Percentiles rank a stretch among this genome's conserved stretches.
phyloP scores from a whole-genome alignment of 75 land plant genomes.

The Picea glauca region DNA sequence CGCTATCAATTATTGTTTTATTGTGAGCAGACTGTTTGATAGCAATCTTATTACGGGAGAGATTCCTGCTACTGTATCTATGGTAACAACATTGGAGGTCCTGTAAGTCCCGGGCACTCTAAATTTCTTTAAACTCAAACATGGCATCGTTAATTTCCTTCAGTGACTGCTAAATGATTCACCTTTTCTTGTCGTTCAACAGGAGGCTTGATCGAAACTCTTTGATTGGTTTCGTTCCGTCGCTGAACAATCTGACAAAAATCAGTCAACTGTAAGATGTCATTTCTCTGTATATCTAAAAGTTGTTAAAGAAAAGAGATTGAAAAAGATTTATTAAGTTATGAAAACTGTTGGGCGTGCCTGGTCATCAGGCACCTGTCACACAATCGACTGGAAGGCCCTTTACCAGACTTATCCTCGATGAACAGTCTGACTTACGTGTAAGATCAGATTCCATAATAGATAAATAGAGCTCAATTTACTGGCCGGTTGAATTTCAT shows the following conservation, averaged over 20 bases:
- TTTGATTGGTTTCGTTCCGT: constrained; percentile 44
- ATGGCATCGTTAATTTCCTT: neutral
- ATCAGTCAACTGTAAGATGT: constrained; percentile 56
- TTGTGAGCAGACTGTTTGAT: constrained; percentile 57
- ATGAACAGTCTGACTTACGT: constrained; percentile 22
- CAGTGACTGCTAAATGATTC: neutral
- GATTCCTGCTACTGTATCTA: constrained; percentile 58
- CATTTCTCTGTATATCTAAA: neutral
- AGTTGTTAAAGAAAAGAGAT: neutral
- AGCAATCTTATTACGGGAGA: constrained; percentile 62
- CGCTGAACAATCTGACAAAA: constrained; percentile 45
- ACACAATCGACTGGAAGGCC: constrained; percentile 51
- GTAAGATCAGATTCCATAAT: constrained; percentile 12
- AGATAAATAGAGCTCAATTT: neutral
- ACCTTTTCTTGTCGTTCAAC: constrained; percentile 7
- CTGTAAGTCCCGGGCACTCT: constrained; percentile 51
- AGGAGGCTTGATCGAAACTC: constrained; percentile 68
- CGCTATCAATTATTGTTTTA: neutral
- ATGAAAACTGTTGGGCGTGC: neutral
- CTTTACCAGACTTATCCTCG: constrained; percentile 50
- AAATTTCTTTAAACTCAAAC: neutral
- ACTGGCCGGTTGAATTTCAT: too few relatives aligned
- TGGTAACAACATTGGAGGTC: constrained; percentile 63
- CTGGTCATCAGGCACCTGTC: constrained; percentile 50
- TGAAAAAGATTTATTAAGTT: too few relatives aligned